Evolutionary conservation across 805 yeast species (phyloP).

Genomic region (Ogataea haglerorum): DNA sequence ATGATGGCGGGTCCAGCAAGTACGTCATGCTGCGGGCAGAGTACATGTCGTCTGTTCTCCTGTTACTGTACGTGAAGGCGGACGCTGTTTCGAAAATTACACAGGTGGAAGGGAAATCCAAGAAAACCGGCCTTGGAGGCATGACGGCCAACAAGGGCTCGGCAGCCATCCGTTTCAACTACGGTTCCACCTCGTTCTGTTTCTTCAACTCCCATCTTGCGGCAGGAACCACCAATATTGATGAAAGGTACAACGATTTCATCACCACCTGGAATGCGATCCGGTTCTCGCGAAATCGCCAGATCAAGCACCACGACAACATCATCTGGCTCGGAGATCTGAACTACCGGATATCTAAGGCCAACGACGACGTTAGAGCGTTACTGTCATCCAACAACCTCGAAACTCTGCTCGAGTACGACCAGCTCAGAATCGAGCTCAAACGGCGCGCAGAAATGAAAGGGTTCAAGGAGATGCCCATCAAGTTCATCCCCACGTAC

Average conservation of each 20-base stretch:
- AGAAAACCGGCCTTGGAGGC: slow-evolving; percentile 95
- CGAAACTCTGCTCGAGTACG: slow-evolving; percentile 56
- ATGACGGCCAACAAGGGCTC: slow-evolving; percentile 98
- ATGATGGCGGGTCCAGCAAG: slow-evolving; percentile 33
- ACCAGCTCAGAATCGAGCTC: slow-evolving; percentile 78
- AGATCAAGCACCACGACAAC: slow-evolving; percentile 78
- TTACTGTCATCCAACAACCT: slow-evolving; percentile 45
- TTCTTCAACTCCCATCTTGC: slow-evolving; percentile 90
- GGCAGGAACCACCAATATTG: slow-evolving; percentile 79
- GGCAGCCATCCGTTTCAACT: slow-evolving; percentile 84
- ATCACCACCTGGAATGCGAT: slow-evolving; percentile 71
- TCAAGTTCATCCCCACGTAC: slow-evolving; percentile 85
- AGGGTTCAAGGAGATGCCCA: slow-evolving; percentile 71
- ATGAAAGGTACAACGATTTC: slow-evolving; percentile 85
- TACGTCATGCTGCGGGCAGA: slow-evolving; percentile 71
- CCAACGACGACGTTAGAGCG: slow-evolving; percentile 70
- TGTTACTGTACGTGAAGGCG: slow-evolving; percentile 60
- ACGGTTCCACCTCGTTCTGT: slow-evolving; percentile 76
- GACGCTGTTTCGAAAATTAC: slow-evolving; percentile 51
- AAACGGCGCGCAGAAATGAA: slow-evolving; percentile 67
- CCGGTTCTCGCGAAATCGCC: slow-evolving; percentile 71
- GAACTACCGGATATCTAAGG: slow-evolving; percentile 72
- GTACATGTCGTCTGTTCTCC: slow-evolving; percentile 65
- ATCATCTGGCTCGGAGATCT: slow-evolving; percentile 95
- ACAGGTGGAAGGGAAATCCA: slow-evolving; percentile 89